Evolutionary conservation across 2,329 filamentous ascomycete genomes (phyloP).

Genomic region (Leptographium wingfieldii): DNA sequence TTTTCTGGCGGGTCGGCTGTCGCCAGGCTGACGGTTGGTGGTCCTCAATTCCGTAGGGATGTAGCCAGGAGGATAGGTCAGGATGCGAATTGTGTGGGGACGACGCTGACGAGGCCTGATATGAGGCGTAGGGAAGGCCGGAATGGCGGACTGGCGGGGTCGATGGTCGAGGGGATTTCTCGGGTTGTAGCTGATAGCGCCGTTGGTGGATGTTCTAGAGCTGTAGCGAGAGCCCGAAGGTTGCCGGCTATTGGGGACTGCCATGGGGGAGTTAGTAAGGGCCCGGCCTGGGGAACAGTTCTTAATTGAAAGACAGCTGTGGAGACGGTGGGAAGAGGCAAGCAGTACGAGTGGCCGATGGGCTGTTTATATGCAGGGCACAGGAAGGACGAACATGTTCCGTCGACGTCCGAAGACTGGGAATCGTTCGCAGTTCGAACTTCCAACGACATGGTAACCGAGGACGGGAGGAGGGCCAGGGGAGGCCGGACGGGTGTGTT

Average conservation of each 20-base stretch:
- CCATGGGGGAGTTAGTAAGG: not conserved
- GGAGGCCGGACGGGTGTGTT: no score
- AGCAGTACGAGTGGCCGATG: not conserved
- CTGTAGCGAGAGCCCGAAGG: not conserved
- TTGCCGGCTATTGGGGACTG: not conserved
- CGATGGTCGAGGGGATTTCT: conserved; percentile 13
- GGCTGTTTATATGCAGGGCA: not conserved
- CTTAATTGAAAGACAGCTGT: not conserved
- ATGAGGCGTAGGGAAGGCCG: conserved; percentile 23
- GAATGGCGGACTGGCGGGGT: conserved; percentile 12
- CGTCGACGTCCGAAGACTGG: not conserved
- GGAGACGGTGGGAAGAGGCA: not conserved
- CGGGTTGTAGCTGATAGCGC: conserved; percentile 17
- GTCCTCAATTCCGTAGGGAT: conserved; percentile 25
- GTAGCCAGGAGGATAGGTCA: conserved; percentile 30
- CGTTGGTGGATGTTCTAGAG: conserved; percentile 9
- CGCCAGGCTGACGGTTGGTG: not conserved
- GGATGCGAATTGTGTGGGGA: conserved; percentile 44
- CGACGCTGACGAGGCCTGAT: conserved; percentile 38
- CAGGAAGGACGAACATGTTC: not conserved
- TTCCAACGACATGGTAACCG: not conserved
- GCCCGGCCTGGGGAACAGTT: not conserved
- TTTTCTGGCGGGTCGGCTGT: not conserved
- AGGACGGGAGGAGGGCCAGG: not conserved
- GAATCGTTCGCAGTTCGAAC: not conserved